Percentiles rank a stretch among this genome's conserved stretches.
phyloP scores from a whole-genome alignment of 345 rosid genomes.

The Eutrema heterophyllum region DNA sequence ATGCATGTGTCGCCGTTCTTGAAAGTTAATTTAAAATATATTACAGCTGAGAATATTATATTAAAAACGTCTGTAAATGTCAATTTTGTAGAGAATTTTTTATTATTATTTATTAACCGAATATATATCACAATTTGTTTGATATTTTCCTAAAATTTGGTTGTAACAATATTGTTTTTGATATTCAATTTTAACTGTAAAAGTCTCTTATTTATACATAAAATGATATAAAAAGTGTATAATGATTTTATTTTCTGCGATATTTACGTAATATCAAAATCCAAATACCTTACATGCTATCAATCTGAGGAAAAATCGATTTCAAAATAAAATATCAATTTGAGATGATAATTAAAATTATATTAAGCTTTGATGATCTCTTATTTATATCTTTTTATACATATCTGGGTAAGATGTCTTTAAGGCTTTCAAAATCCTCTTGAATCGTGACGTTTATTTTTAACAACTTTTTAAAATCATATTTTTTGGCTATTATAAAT shows the following conservation, averaged over 20 bases:
- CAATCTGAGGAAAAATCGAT: background rate
- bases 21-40: background rate
- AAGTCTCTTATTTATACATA: background rate
- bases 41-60: background rate
- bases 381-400: background rate
- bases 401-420: background rate
- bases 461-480: background rate
- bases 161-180: background rate
- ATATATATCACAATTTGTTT: background rate
- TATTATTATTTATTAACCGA: background rate
- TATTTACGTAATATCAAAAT: background rate
- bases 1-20: background rate
- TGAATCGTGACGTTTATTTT: conserved; percentile 5
- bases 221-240: background rate
- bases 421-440: background rate
- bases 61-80: background rate
- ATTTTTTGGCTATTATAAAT: background rate
- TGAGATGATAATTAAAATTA: background rate
- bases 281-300: background rate
- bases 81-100: background rate
- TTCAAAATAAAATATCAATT: background rate
- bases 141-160: background rate
- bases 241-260: background rate
- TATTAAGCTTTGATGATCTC: background rate
- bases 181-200: background rate